Evolutionary conservation across 495 filamentous ascomycete genomes (phyloP), one percentile per base, ranked within the genome.

Genomic region (Podospora pseudoanserina): DNA sequence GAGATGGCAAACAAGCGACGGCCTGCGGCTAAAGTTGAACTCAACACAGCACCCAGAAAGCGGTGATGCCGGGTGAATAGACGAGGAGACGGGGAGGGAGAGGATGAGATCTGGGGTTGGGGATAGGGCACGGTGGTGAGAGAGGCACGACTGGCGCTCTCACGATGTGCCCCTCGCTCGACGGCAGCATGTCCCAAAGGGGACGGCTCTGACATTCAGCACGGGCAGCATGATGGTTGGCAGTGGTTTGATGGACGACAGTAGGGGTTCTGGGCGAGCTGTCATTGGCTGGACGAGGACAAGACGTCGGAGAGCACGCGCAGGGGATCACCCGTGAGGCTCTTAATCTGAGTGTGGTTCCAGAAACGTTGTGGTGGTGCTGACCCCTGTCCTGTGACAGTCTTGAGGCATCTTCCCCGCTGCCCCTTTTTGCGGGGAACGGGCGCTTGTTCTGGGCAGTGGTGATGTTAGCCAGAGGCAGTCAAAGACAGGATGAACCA

Each of bases 311-410:
- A 73, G 73, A 77, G 71, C 27, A 54, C 16, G 60, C 72, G 66
- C 74, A 69, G 75, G 71, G 71, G 68, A 71, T 68, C 63, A 39
- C 27, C 60, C 23, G 23, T 72, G 75, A 75, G 75, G 74, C 72
- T 76, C 72, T 73, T 70, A 19, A 27, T 44, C 65, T 16, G 16
- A 34, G 28, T 69, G 68, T 60, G 71, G 69, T 68, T 69, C 65
- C 39, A 65, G 67, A 23, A 68, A 26, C 65, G 70, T 65, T 32
- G 49, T 34, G 54, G 27, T 34, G 61, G 61, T 32, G 66, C 30
- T 65, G 59, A 78, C 73, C 81, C 82, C 78, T 80, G 82, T 81
- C 76, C 74, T 84, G 80, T 73, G 78, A 83, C 82, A 79, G 72
- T 74, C 68, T 74, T 84, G 82, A 83, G 71, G 81, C 82, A 82